Evolutionary conservation across 257 asterid genomes (phyloP), one percentile per base, ranked within the genome.

Genomic region (Eucommia ulmoides): DNA sequence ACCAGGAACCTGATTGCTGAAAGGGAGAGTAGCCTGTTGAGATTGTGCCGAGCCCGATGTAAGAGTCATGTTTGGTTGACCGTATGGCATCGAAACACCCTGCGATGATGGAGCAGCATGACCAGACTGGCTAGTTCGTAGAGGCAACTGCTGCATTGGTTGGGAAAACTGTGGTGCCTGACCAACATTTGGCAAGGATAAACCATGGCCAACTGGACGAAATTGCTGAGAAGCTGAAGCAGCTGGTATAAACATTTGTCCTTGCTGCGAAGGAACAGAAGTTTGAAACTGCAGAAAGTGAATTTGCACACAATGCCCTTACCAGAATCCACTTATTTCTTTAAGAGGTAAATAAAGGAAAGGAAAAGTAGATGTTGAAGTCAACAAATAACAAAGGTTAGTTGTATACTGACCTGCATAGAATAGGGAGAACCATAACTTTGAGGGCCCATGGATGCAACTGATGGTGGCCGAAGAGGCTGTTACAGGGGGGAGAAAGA

Each of bases 81-180:
- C 64, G 54, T 73, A 81, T 0, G 65, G 50, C 55, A 55, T 29
- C 3, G 56, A 61, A 41, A 59, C 51, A 29, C 65, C 57, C 69
- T 60, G 74, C 18, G 82, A 70, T 44, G 86, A 53, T 49, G 77
- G 85, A 26, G 70, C 61, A 51, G 56, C 70, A 54, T 61, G 79
- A 42, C 82, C 84, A 47, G 77, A 67, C 65, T 77, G 95, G 35
- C 67, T 22, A 24, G 81, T 79, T 24, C 79, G 72, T 21, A 60
- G 71, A 69, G 76, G 64, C 71, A 72, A 85, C 54, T 80, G 93
- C 56, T 69, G 96, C 76, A 68, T 68, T 51, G 74, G 68, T 66
- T 86, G 96, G 60, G 94, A 75, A 75, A 68, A 85, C 57, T 65
- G 93, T 52, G 74, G 78, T 9, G 51, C 73, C 45, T 82, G 94